These are phyloP conservation scores for Naganishia albida DNA, from an alignment of 1,284 basidiomycete genomes.

Conservation along the genomic window DNA sequence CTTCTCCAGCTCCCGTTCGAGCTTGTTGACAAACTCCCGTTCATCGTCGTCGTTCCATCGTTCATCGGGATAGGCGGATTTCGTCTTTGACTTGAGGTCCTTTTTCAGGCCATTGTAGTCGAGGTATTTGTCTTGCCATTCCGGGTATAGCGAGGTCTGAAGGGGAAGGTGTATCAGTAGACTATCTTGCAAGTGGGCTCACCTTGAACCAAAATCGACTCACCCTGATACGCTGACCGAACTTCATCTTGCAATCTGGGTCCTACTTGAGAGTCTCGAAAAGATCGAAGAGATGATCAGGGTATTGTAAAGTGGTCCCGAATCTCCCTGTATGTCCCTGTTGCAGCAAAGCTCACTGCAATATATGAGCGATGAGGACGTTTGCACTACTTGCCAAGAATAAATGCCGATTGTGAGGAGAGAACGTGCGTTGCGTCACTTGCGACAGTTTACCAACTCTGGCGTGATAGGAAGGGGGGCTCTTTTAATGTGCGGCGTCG, in stretches of 20 bases:
- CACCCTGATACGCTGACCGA: slow-evolving; percentile 83
- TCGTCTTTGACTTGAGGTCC: slow-evolving; percentile 66
- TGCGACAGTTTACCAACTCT: too few species aligned
- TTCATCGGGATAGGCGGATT: slow-evolving; percentile 39
- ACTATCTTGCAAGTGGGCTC: not conserved
- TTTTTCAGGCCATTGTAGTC: slow-evolving; percentile 87
- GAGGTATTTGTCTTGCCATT: slow-evolving; percentile 88
- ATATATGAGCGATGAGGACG: too few species aligned
- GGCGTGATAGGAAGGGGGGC: too few species aligned
- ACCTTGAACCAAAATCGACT: slow-evolving; percentile 41
- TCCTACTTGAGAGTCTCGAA: not conserved
- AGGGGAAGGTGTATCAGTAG: slow-evolving; percentile 9
- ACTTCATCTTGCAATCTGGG: slow-evolving; percentile 65
- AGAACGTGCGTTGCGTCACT: too few species aligned
- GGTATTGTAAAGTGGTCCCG: not conserved
- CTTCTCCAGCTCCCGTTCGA: slow-evolving; percentile 89
- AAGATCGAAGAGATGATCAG: not conserved
- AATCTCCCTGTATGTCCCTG: not conserved
- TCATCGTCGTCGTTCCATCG: slow-evolving; percentile 78
- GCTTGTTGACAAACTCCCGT: slow-evolving; percentile 71
- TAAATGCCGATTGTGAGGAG: too few species aligned
- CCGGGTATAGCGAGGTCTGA: slow-evolving; percentile 78
- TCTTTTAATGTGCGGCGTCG: too few species aligned
- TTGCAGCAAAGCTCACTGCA: too few species aligned
- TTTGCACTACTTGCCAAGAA: too few species aligned